These are phyloP conservation scores for Lipomyces lipofer DNA, from an alignment of 805 yeast genomes.

Conservation along the genomic window DNA sequence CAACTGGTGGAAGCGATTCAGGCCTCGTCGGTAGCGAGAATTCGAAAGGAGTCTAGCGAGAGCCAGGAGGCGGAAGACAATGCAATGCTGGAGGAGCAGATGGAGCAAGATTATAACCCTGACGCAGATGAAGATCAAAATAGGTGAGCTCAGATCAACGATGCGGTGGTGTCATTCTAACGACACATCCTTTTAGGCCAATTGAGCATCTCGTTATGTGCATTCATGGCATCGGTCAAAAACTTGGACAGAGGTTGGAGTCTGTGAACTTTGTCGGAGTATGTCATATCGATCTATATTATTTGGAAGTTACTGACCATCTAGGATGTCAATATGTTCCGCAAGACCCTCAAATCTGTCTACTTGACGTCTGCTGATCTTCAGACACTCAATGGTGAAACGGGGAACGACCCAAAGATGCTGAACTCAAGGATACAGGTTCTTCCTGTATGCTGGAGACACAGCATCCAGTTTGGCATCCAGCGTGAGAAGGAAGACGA, in stretches of 20 bases:
- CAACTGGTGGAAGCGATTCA: slow-evolving; percentile 11
- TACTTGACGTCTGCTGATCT: slow-evolving; percentile 29
- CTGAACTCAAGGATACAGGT: slow-evolving; percentile 63
- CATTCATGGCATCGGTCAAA: slow-evolving; percentile 94
- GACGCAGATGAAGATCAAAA: slow-evolving; percentile 27
- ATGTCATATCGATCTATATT: not conserved
- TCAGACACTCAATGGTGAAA: slow-evolving; percentile 27
- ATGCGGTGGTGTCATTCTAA: too few species aligned
- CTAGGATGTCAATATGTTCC: slow-evolving; percentile 31
- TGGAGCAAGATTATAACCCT: slow-evolving; percentile 35
- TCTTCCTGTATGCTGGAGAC: slow-evolving; percentile 90
- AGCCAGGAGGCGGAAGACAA: slow-evolving; percentile 17
- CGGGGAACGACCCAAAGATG: slow-evolving; percentile 9
- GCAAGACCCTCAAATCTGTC: slow-evolving; percentile 31
- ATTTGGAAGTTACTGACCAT: not conserved
- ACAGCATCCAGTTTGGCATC: slow-evolving; percentile 45
- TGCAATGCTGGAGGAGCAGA: slow-evolving; percentile 30
- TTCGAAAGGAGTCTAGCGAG: slow-evolving; percentile 7
- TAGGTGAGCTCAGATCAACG: too few species aligned
- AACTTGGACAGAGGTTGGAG: slow-evolving; percentile 73
- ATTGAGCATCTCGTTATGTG: slow-evolving; percentile 75
- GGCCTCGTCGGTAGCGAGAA: not conserved
- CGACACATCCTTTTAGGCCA: too few species aligned
- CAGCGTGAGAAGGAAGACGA: slow-evolving; percentile 5
- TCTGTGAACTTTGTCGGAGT: slow-evolving; percentile 83